These are phyloP conservation scores for Russula lepida DNA, from an alignment of 768 basidiomycete genomes.

Conservation along the genomic window DNA sequence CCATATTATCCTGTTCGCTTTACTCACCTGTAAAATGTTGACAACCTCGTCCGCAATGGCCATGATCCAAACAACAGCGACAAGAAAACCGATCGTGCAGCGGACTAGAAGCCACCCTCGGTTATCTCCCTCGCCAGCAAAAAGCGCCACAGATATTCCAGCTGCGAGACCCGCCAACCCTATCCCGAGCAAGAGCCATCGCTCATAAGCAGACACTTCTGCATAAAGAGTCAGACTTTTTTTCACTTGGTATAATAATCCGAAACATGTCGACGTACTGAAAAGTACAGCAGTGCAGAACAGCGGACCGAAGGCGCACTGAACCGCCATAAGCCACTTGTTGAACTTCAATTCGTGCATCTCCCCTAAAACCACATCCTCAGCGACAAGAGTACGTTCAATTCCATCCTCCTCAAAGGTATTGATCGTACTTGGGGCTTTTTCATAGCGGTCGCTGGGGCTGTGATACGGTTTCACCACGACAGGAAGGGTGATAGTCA, in stretches of 20 bases:
- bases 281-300: conserved; percentile 73
- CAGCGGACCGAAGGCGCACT: conserved; percentile 75
- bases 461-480: conserved; percentile 55
- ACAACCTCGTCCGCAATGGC: conserved; percentile 96
- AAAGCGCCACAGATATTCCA: conserved; percentile 48
- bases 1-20: neutral
- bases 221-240: neutral
- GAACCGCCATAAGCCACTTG: conserved; percentile 79
- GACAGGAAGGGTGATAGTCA: conserved; percentile 89
- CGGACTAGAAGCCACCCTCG: conserved; percentile 54
- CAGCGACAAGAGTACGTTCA: conserved; percentile 61
- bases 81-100: conserved; percentile 85
- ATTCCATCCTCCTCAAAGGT: conserved; percentile 71
- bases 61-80: conserved; percentile 96
- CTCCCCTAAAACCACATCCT: conserved; percentile 64
- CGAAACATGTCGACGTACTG: conserved; percentile 38
- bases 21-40: conserved; percentile 67
- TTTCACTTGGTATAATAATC: neutral
- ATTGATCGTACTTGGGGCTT: conserved; percentile 32
- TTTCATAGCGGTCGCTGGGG: conserved; percentile 32
- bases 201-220: conserved; percentile 41
- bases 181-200: conserved; percentile 48
- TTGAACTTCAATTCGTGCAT: conserved; percentile 58
- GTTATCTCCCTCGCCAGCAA: conserved; percentile 51
- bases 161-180: conserved; percentile 46